Base-by-base conservation (phyloP, 768 basidiomycete species). In the Russula foetens region DNA sequence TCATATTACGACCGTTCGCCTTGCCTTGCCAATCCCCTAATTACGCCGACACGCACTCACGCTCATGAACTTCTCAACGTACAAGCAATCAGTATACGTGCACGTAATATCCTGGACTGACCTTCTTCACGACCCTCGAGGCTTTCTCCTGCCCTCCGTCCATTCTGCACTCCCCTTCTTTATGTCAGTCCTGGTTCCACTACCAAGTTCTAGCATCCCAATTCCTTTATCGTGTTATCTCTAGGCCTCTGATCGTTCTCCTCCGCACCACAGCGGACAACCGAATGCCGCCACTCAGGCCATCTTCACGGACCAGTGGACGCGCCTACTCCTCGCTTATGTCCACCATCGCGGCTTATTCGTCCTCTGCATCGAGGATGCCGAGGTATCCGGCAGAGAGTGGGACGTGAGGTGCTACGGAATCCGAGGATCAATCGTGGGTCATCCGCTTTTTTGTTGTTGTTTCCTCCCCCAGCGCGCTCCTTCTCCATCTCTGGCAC, bases 101-200 rank as follows among this genome's bases (percentile, higher is more conserved):
- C 33, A n/a, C 31, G 14, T 56, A 46, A 31, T 43, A 7, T 8
- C 31, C 8, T 19, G 31, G 15, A 24, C 51, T 59, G 29, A 59
- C 21, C 19, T 19, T 35, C 23, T 47, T 29, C 5, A 54, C 2
- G 19, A 56, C n/a, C n/a, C n/a, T 47, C 52, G 63, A 91, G 91
- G 88, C 23, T 93, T 85, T 63, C 70, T 86, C 17, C 75, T 93
- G 23, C 90, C 91, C 9, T 91, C 90, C 3, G 85, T 92, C 55
- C 91, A 93, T 70, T n/a, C n/a, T n/a, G n/a, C n/a, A n/a, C n/a
- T n/a, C n/a, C n/a, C n/a, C n/a, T 92, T 93, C 77, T 93, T 91
- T 76, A 90, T 89, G 90, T 92, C 68, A 76, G 87, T 56, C 14
- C 8, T 69, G 23, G 7, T 35, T 23, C 15, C 33, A 45, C 39